Conservation (phyloP, 306 rosid genomes). For the Purshia tridentata region DNA sequence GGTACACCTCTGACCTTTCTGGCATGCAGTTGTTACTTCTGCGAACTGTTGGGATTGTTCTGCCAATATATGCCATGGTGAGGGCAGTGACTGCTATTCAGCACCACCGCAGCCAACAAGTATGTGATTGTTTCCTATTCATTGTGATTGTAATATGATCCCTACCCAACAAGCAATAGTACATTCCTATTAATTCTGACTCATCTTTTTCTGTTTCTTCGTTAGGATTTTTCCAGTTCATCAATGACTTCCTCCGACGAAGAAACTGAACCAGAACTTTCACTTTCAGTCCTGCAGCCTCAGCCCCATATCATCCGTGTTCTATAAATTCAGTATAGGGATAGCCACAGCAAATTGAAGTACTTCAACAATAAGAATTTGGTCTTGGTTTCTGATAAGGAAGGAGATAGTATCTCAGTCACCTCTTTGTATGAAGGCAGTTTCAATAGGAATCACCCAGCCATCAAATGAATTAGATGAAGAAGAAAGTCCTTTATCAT, state of each 20-base stretch:
- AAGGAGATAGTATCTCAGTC: neutral
- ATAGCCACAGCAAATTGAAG: no score
- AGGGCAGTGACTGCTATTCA: constrained; percentile 57
- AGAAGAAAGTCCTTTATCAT: neutral
- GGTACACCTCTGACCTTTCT: neutral
- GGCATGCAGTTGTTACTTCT: constrained; percentile 55
- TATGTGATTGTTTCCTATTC: constrained; percentile 10
- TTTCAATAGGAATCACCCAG: neutral
- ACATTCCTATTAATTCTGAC: neutral
- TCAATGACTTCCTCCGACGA: constrained; percentile 43
- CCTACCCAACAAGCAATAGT: no score
- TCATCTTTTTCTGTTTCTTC: neutral
- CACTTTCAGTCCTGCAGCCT: constrained; percentile 34
- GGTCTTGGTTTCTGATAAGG: constrained; percentile 16
- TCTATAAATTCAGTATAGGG: constrained; percentile 32
- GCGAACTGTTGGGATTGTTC: constrained; percentile 59
- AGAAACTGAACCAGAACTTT: constrained; percentile 34
- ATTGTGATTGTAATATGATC: neutral
- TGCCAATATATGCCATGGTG: constrained; percentile 62
- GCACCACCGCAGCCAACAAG: constrained; percentile 55
- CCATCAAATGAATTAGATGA: neutral
- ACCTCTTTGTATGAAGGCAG: neutral
- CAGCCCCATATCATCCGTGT: constrained; percentile 51
- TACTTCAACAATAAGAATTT: neutral
- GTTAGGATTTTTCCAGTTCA: constrained; percentile 57